phyloP scores from a whole-genome alignment of 306 rosid genomes.

The Mucuna pruriens region DNA sequence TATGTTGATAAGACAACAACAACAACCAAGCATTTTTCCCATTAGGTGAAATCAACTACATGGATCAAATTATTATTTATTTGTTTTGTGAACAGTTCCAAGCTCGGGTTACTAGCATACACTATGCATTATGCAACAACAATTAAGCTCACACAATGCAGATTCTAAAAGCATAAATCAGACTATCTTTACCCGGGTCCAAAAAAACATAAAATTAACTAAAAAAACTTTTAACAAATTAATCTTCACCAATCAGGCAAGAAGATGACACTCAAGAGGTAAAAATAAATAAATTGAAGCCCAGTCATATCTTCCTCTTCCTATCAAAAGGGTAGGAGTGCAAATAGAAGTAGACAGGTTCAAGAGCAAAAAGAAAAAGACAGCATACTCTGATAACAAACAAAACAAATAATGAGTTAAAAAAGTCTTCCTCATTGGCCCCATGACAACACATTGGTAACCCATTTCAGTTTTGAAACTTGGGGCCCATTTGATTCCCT shows the following conservation, averaged over 20 bases:
- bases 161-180: background rate
- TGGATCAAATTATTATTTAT: background rate
- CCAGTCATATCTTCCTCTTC: background rate
- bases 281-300: background rate
- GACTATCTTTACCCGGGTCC: background rate
- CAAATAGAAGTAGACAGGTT: background rate
- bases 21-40: background rate
- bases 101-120: background rate
- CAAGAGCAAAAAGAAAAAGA: background rate
- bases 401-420: background rate
- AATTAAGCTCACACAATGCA: background rate
- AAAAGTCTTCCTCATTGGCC: background rate
- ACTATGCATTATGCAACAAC: background rate
- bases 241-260: background rate
- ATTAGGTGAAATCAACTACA: background rate
- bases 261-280: background rate
- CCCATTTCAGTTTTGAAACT: slow-evolving; percentile 2
- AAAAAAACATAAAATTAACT: slow-evolving; percentile 19
- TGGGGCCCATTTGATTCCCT: background rate
- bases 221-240: background rate
- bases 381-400: background rate
- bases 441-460: background rate
- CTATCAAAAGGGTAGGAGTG: background rate
- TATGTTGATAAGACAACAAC: background rate
- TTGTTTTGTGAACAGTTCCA: slow-evolving; percentile 1